phyloP scores from a whole-genome alignment of 164 flowering plant species.

The Dillenia turbinata region DNA sequence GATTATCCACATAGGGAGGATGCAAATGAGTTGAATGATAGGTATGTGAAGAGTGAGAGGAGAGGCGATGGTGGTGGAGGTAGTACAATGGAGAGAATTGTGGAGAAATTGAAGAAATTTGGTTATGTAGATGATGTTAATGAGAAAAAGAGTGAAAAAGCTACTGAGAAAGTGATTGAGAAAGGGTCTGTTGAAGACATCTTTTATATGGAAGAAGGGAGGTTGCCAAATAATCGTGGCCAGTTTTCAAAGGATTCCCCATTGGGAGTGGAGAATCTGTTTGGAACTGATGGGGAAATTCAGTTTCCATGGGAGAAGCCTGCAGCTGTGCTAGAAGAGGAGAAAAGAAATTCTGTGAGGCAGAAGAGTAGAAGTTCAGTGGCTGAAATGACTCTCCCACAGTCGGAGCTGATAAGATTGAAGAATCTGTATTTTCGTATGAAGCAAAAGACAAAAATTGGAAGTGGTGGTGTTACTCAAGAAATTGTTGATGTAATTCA shows the following conservation, averaged over 20 bases:
- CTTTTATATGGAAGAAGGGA: conserved; percentile 81
- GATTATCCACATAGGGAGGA: conserved; percentile 34
- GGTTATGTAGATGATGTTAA: conserved; percentile 57
- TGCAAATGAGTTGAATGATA: conserved; percentile 15
- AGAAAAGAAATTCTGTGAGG: conserved; percentile 27
- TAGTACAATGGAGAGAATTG: conserved; percentile 86
- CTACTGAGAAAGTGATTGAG: conserved; percentile 36
- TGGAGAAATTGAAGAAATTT: conserved; percentile 73
- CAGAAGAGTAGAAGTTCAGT: conserved; percentile 41
- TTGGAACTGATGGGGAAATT: conserved; percentile 39
- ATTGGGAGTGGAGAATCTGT: conserved; percentile 36
- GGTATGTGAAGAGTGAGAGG: conserved; percentile 19
- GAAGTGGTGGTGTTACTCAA: conserved; percentile 73
- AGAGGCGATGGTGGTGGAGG: conserved; percentile 29
- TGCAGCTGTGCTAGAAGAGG: conserved; percentile 15
- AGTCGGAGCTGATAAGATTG: conserved; percentile 74
- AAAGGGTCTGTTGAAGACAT: conserved; percentile 86
- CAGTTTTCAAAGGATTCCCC: conserved; percentile 63
- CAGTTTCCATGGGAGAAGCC: conserved; percentile 83
- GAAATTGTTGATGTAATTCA: conserved; percentile 67
- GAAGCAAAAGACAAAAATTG: conserved; percentile 58
- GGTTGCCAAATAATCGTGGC: conserved; percentile 68
- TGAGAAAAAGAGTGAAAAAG: conserved; percentile 12
- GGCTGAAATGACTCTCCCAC: conserved; percentile 81
- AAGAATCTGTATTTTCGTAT: conserved; percentile 50